phyloP scores from a whole-genome alignment of 2,329 filamentous ascomycete species.

The Cladophialophora immunda region DNA sequence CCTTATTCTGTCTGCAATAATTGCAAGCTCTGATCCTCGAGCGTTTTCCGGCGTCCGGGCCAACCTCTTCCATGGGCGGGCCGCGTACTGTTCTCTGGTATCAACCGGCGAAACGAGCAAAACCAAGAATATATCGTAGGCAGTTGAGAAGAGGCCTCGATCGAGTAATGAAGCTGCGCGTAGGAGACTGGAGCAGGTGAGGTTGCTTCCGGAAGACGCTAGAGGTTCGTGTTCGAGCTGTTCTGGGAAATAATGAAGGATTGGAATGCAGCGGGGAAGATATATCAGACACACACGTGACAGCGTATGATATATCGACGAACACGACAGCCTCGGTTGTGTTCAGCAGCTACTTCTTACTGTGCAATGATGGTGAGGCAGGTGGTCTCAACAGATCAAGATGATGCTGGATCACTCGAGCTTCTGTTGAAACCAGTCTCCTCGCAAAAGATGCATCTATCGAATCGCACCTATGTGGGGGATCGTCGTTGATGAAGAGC shows the following conservation, averaged over 20 bases:
- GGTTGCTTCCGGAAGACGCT: neutral
- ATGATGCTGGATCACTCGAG: no score
- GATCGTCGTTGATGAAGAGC: no score
- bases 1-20: slow-evolving; percentile 74
- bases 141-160: neutral
- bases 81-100: neutral
- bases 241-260: neutral
- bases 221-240: neutral
- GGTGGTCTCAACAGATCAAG: no score
- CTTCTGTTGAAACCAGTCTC: no score
- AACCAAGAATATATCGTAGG: neutral
- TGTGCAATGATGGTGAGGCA: no score
- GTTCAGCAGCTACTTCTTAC: neutral
- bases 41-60: neutral
- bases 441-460: no score
- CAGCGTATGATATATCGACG: neutral
- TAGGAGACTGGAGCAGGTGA: neutral
- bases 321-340: neutral
- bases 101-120: neutral
- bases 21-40: slow-evolving; percentile 61
- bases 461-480: no score
- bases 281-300: neutral
- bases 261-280: neutral
- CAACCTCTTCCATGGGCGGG: neutral
- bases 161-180: neutral